A percentile compares a stretch with the other conserved stretches of the same genome.
Conservation (phyloP, 2,329 filamentous ascomycete genomes). For the Ceratocystiopsis minuta region DNA sequence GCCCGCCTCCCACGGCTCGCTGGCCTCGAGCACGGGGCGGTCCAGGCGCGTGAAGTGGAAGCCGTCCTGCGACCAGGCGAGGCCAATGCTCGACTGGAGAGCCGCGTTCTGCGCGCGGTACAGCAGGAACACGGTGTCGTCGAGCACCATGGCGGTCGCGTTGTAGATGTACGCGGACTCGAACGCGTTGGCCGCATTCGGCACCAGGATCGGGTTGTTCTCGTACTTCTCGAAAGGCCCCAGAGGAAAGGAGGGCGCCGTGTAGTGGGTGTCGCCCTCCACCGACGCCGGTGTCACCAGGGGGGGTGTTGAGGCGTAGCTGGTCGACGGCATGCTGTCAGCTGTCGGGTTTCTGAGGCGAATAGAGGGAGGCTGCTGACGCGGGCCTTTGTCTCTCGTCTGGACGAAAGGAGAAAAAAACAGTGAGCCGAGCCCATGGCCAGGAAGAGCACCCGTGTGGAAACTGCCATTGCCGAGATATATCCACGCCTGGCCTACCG, state of each 20-base stretch:
- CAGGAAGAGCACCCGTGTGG: too few relatives aligned
- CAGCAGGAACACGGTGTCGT: slow-evolving; percentile 10
- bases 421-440: too few relatives aligned
- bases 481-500: too few relatives aligned
- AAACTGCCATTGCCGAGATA: too few relatives aligned
- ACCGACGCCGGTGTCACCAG: not conserved
- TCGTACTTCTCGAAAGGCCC: slow-evolving; percentile 9
- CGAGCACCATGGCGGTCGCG: slow-evolving; percentile 1
- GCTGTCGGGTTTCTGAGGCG: too few relatives aligned
- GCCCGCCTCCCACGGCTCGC: slow-evolving; percentile 15
- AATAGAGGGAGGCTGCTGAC: too few relatives aligned
- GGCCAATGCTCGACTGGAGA: slow-evolving; percentile 16
- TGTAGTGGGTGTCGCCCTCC: slow-evolving; percentile 1
- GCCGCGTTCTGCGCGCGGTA: slow-evolving; percentile 19
- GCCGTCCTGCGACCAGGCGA: slow-evolving; percentile 19
- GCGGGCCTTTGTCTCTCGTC: too few relatives aligned
- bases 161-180: slow-evolving; percentile 9
- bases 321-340: not conserved
- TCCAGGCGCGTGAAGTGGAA: slow-evolving; percentile 17
- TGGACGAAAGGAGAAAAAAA: too few relatives aligned
- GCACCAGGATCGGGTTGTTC: slow-evolving; percentile 9
- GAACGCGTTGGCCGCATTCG: slow-evolving; percentile 11
- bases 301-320: not conserved
- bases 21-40: slow-evolving; percentile 15
- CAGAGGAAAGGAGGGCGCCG: slow-evolving; percentile 6